Evolutionary conservation across 2,329 filamentous ascomycete genomes (phyloP).

Genomic region (Exophiala aquamarina): DNA sequence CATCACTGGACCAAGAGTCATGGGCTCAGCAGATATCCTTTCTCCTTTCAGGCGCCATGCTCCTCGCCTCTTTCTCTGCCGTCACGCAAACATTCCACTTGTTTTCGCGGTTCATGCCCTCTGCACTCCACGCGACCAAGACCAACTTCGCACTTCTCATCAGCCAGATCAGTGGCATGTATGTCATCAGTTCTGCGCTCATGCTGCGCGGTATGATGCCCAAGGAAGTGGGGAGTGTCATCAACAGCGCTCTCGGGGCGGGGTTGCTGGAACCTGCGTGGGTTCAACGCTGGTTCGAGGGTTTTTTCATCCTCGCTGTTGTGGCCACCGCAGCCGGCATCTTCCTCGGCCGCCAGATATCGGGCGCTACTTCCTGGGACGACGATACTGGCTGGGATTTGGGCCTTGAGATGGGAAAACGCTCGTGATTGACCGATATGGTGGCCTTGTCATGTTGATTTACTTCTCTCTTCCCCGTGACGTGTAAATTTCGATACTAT

Average conservation of each 20-base stretch:
- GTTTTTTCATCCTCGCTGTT: slow-evolving; percentile 75
- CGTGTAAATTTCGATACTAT: too few relatives aligned
- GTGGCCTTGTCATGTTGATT: not conserved
- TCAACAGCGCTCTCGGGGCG: slow-evolving; percentile 69
- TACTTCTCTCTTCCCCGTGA: too few relatives aligned
- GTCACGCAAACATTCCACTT: slow-evolving; percentile 83
- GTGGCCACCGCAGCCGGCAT: slow-evolving; percentile 68
- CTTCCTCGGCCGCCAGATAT: slow-evolving; percentile 66
- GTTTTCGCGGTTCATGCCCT: slow-evolving; percentile 72
- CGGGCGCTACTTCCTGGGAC: slow-evolving; percentile 50
- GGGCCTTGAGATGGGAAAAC: slow-evolving; percentile 71
- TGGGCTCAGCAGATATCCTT: slow-evolving; percentile 88
- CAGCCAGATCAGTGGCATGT: slow-evolving; percentile 78
- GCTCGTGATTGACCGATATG: slow-evolving; percentile 45
- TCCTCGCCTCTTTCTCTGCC: slow-evolving; percentile 76
- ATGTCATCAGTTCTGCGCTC: slow-evolving; percentile 78
- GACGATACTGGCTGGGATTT: slow-evolving; percentile 56
- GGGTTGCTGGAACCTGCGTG: slow-evolving; percentile 72
- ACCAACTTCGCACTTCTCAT: slow-evolving; percentile 77
- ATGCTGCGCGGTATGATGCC: slow-evolving; percentile 78
- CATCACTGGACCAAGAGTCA: slow-evolving; percentile 74
- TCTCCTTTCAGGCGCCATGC: slow-evolving; percentile 76
- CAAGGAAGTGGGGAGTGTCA: slow-evolving; percentile 71
- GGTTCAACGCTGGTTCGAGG: slow-evolving; percentile 83
- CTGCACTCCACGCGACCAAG: slow-evolving; percentile 70